phyloP scores from a whole-genome alignment of 768 basidiomycete genomes.

The Tricholomella constricta region DNA sequence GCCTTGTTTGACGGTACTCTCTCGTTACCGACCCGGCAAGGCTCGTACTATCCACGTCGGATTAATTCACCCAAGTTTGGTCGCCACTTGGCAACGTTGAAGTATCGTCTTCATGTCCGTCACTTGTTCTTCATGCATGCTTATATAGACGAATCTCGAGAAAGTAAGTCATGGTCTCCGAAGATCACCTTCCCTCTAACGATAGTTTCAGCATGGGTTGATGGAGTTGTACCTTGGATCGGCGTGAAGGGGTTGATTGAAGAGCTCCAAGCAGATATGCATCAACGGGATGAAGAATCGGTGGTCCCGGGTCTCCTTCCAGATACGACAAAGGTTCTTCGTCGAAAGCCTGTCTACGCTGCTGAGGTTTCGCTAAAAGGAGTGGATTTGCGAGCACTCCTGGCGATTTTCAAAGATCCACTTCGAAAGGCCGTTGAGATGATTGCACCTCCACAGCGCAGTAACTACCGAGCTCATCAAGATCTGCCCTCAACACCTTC shows the following conservation, averaged over 20 bases:
- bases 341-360: conserved; percentile 85
- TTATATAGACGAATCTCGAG: conserved; percentile 78
- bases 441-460: conserved; percentile 44
- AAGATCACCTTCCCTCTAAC: not conserved
- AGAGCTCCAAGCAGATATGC: conserved; percentile 85
- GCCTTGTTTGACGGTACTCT: conserved; percentile 76
- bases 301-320: conserved; percentile 57
- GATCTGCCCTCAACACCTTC: conserved; percentile 45
- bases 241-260: conserved; percentile 85
- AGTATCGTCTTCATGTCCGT: conserved; percentile 82
- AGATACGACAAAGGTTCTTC: conserved; percentile 57
- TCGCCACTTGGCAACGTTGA: conserved; percentile 85
- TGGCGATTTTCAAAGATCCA: conserved; percentile 77
- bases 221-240: conserved; percentile 77
- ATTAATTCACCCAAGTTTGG: conserved; percentile 84
- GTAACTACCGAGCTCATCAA: conserved; percentile 49
- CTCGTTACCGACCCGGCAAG: conserved; percentile 86
- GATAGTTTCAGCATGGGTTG: conserved; percentile 60
- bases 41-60: conserved; percentile 73
- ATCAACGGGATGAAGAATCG: conserved; percentile 87
- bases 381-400: conserved; percentile 73
- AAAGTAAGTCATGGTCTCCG: conserved; percentile 40
- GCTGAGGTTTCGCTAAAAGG: conserved; percentile 82
- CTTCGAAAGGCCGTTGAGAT: conserved; percentile 61
- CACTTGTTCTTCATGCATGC: conserved; percentile 83